A percentile compares a stretch with the other conserved stretches of the same genome.
These are phyloP conservation scores for Epipyxis sp. DNA, from an alignment of 108 stramenopile species.

Conservation along the genomic window DNA sequence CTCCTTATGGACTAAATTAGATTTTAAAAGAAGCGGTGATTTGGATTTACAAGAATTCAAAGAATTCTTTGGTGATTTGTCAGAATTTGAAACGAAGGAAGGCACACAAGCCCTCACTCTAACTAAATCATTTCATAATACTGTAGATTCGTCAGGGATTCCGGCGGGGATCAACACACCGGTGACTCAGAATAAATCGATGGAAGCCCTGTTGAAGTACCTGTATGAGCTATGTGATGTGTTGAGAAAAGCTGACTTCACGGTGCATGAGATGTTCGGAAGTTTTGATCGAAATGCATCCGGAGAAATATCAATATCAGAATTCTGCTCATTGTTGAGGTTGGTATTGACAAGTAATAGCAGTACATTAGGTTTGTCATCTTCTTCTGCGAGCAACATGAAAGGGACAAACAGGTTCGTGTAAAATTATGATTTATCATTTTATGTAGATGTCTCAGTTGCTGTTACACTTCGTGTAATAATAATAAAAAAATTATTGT, in stretches of 20 bases:
- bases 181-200: no score
- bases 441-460: no score
- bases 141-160: no score
- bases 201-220: background rate
- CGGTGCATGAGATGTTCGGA: background rate
- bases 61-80: constrained; percentile 14
- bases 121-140: background rate
- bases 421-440: no score
- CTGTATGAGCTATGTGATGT: constrained; percentile 8
- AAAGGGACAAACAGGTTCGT: no score
- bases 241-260: constrained; percentile 19
- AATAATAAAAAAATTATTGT: no score
- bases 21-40: constrained; percentile 6
- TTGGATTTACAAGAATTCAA: constrained; percentile 20
- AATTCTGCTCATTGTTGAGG: constrained; percentile 7
- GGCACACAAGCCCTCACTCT: background rate
- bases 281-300: constrained; percentile 20
- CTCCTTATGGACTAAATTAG: constrained; percentile 15
- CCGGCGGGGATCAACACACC: no score
- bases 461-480: no score
- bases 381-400: no score
- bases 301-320: constrained; percentile 4
- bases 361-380: no score
- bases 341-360: background rate
- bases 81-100: background rate